Base-by-base conservation (phyloP, 345 rosid genomes). In the Ailanthus altissimus region DNA sequence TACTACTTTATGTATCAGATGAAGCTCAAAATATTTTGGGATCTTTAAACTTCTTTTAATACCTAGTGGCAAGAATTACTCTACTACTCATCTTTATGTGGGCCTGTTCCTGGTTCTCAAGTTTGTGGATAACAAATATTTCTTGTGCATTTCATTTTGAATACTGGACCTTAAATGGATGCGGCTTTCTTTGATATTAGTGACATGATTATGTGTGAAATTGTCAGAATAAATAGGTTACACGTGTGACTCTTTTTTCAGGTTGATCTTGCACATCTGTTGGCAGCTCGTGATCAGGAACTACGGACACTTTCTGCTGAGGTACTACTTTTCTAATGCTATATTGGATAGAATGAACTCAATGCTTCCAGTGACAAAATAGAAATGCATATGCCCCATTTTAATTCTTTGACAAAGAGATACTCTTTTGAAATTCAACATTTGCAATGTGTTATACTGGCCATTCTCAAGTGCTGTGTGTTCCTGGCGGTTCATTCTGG, bases 241-340 rank as follows among this genome's bases (percentile, higher is more conserved):
- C 66, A 59, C n/a, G n/a, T n/a, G n/a, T n/a, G n/a, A 15, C 63
- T 45, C n/a, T 53, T 67, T 82, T 84, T 64, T n/a, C 87, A 94
- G 98, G 97, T 90, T 79, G 98, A 94, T 90, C 93, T 94, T 25
- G 98, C 97, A 72, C 97, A 94, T 82, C 78, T 94, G 66, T 87
- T 94, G 83, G 93, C 96, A 75, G 96, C 97, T 78, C 96, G 97
- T 73, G 97, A 94, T 82, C 98, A 94, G 80, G 98, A 94, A 77
- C 81, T 94, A 63, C 85, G 98, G 83, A 94, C 96, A 60, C 87
- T 92, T 84, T 88, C 96, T 73, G 98, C 98, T 60, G 98, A 94
- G 93, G 97, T 90, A 87, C 82, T 62, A 4, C n/a, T 64, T 62
- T 23, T 36, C 45, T 72, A 63, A 38, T 62, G 20, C 5, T 42